Evolutionary conservation across 73 alveolate genomes (phyloP), one percentile per base, ranked within the genome.

Genomic region (Breviolum minutum): DNA sequence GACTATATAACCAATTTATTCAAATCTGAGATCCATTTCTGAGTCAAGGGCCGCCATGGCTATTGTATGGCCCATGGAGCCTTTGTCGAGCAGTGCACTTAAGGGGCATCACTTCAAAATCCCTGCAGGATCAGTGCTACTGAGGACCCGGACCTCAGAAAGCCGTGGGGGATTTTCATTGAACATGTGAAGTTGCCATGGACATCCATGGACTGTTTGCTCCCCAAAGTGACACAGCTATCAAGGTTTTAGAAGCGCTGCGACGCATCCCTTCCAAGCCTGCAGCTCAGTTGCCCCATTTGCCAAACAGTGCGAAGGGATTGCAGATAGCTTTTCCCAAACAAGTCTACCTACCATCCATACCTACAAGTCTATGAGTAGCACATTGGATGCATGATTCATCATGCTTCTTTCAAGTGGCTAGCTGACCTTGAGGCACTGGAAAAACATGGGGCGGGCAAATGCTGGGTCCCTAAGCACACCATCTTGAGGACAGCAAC

Each of bases 401-500:
- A 40, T 40, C 54, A 40, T 40, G 54, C 54, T 40, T 40, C 3
- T 40, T 40, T 40, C 54, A 40, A 40, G 5, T 40, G 54, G 54
- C 54, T 40, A 40, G 54, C 54, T 40, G 54, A 14, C n/a, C 70
- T n/a, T n/a, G 26, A 84, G 93, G 94, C 94, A 86, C 63, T 86
- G 94, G 94, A 61, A 63, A 86, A 86, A 86, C 63, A 63, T 63
- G 13, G 94, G 94, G 17, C 26, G 94, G 30, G 94, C 94, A 22
- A 86, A 86, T 27, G 94, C 54, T 61, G 3, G 71, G 14, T 48
- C 22, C 62, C 93, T 84, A 26, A 84, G 93, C 20, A 20, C 6
- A 29, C 22, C 68, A 17, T 32, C 16, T 8, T 8, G 54, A 48
- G 87, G n/a, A 40, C 54, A 40, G 54, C 54, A 40, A 40, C 54